Evolutionary conservation across 345 rosid species (phyloP).

Genomic region (Limnanthes douglasii): DNA sequence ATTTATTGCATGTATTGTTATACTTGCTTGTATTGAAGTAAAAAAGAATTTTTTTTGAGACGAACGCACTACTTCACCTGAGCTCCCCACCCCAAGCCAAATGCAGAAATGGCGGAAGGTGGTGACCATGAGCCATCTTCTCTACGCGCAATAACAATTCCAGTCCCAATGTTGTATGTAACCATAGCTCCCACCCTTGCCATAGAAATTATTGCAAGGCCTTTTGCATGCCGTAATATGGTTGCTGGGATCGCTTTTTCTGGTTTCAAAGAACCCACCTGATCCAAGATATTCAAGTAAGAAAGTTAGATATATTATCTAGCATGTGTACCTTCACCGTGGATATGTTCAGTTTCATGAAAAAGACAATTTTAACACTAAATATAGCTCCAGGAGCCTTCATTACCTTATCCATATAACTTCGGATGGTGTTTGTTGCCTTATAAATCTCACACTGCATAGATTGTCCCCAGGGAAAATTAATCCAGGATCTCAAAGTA

Average conservation of each 20-base stretch:
- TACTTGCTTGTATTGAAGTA: no score
- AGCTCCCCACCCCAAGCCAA: conserved; percentile 97
- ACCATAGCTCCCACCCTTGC: conserved; percentile 85
- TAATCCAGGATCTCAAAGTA: conserved; percentile 93
- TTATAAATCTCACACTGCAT: conserved; percentile 92
- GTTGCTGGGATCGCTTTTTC: conserved; percentile 82
- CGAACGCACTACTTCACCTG: conserved; percentile 33
- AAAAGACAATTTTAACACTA: no score
- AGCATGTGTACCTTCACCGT: no score
- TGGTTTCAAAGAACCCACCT: conserved; percentile 68
- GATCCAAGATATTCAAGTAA: conserved; percentile 7
- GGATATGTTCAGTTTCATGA: no score
- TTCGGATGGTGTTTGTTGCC: conserved; percentile 65
- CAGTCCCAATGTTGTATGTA: conserved; percentile 87
- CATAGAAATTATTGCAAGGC: conserved; percentile 78
- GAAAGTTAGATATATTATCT: no score
- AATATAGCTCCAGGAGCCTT: conserved; percentile 5
- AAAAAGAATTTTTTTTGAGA: background rate
- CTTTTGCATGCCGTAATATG: conserved; percentile 68
- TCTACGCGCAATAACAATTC: conserved; percentile 73
- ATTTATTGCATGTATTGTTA: no score
- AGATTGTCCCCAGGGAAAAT: conserved; percentile 93
- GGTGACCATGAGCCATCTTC: conserved; percentile 98
- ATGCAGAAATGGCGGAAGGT: conserved; percentile 84
- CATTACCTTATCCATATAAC: conserved; percentile 61